Base-by-base conservation (phyloP, 352 stramenopile genomes). In the Albugo laibachii region DNA sequence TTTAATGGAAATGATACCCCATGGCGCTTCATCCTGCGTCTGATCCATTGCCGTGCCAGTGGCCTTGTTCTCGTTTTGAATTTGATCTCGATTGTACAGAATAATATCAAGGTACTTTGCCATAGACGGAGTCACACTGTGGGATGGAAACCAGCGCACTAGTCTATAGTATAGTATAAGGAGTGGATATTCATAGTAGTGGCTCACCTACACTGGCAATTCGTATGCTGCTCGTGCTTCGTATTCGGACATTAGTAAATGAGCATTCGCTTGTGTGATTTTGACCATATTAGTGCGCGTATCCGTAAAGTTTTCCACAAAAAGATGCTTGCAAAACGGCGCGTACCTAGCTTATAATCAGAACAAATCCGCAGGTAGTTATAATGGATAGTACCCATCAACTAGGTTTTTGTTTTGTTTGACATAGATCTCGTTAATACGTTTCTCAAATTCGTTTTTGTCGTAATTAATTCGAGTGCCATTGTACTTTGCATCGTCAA, bases 271-370 rank as follows among this genome's bases (percentile, higher is more conserved):
- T 44, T 80, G 58, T n/a, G 83, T 97, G 55, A 98, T 97, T 0
- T 73, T 59, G 49, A 97, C 66, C 46, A 67, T 89, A 24, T 86
- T 91, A 61, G 92, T 82, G 43, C 75, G 72, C 42, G 79, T 77
- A 36, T 83, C 77, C 18, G 74, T 86, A 56, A 95, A 95, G 67
- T 98, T 98, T 15, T 86, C 67, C 27, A 98, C 61, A 59, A 98
- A 98, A 27, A 98, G 48, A 66, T 98, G 94, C 75, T 98, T 98
- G 72, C 94, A 98, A 69, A 98, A 98, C 27, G 94, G 88, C 47
- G 94, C 94, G 59, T 98, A 98, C 18, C 86, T 94, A 48, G 38
- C 38, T 48, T 48, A 3, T 3, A 24, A 43, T 24, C 3, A 43
- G 16, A 43, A 43, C 38, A 8, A 3, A 10, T 43, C 8, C 8